These are phyloP conservation scores for Sarcodon sp. DNA, from an alignment of 768 basidiomycete species.

Conservation along the genomic window DNA sequence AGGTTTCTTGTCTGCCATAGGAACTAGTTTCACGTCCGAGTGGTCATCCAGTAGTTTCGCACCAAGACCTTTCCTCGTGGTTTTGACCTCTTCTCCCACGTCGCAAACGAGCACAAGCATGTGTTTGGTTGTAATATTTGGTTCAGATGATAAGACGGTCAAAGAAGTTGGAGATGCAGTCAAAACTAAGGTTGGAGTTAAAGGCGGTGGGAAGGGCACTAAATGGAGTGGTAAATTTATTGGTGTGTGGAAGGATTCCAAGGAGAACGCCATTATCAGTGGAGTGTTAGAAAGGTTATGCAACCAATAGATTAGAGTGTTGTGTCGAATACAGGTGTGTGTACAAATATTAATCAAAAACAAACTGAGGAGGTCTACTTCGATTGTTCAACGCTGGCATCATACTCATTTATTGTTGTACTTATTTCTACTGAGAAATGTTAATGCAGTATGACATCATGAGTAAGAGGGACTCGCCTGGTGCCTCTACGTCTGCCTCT, in stretches of 20 bases:
- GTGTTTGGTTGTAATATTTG: conserved; percentile 46
- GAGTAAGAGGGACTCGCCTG: too few relatives aligned
- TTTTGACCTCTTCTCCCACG: conserved; percentile 55
- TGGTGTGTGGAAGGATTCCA: conserved; percentile 46
- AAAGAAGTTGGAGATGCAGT: conserved; percentile 45
- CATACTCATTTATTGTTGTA: too few relatives aligned
- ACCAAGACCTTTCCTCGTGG: conserved; percentile 24
- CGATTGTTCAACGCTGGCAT: neutral
- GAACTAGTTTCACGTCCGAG: conserved; percentile 27
- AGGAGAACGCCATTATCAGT: conserved; percentile 27
- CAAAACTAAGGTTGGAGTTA: conserved; percentile 45
- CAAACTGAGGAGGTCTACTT: neutral
- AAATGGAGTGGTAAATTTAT: conserved; percentile 68
- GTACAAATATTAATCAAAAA: conserved; percentile 7
- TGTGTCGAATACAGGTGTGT: conserved; percentile 3
- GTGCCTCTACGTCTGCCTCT: too few relatives aligned
- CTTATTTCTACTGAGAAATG: too few relatives aligned
- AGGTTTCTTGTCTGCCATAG: conserved; percentile 45
- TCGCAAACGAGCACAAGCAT: conserved; percentile 34
- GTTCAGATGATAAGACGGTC: conserved; percentile 45
- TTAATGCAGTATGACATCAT: too few relatives aligned
- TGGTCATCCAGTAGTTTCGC: conserved; percentile 4
- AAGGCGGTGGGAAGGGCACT: conserved; percentile 67
- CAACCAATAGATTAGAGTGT: neutral
- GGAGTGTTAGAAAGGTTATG: conserved; percentile 20